Conservation (phyloP, 2,329 filamentous ascomycete genomes). For the Sordariomycetes sp. region DNA sequence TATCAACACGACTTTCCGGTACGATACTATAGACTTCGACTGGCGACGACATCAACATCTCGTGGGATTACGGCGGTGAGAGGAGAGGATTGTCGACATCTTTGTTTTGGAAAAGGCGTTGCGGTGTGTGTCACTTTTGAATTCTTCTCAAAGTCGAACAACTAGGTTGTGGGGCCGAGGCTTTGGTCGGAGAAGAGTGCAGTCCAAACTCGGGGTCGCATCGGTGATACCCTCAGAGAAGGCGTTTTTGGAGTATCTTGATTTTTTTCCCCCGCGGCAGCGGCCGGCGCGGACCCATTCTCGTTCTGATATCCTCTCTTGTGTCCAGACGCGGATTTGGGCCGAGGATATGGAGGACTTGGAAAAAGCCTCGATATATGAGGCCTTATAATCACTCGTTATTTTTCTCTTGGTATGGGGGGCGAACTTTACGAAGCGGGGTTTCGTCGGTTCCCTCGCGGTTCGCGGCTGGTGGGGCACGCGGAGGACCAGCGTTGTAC, state of each 20-base stretch:
- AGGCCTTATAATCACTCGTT: not conserved
- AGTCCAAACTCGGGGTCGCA: not conserved
- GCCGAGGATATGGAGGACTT: not conserved
- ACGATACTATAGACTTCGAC: not conserved
- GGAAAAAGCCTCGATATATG: not conserved
- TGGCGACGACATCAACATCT: not conserved
- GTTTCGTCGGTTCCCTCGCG: not conserved
- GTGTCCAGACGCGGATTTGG: not conserved
- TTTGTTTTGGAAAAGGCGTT: not conserved
- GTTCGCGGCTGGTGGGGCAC: not conserved
- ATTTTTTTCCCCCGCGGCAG: not conserved
- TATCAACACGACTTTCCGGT: not conserved
- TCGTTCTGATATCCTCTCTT: not conserved
- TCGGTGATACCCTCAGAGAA: not conserved
- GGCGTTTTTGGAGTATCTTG: not conserved
- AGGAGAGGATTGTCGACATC: not conserved
- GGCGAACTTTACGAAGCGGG: not conserved
- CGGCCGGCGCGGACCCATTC: not conserved
- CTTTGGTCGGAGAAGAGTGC: not conserved
- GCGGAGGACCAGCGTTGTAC: not conserved
- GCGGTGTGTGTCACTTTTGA: not conserved
- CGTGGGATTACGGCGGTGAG: not conserved
- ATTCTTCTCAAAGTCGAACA: not conserved
- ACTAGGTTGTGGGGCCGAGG: not conserved
- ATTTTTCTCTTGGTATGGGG: not conserved